Conservation (phyloP, 805 yeast genomes). For the Ogataea paradorogensis region DNA sequence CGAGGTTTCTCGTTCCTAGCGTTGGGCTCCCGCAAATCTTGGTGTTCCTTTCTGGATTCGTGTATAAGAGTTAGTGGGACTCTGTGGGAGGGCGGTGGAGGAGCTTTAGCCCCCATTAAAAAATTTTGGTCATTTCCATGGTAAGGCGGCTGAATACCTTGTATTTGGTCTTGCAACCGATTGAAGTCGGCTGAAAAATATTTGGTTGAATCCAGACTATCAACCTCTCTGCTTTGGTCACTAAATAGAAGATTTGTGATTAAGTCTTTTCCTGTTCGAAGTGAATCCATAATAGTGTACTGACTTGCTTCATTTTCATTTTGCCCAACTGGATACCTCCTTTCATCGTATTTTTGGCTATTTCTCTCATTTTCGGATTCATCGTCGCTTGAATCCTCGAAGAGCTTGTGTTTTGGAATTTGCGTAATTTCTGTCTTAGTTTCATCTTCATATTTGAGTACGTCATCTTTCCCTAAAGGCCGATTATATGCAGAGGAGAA, state of each 20-base stretch:
- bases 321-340: not conserved
- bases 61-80: constrained; percentile 1
- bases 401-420: constrained; percentile 17
- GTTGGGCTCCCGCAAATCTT: too few relatives aligned
- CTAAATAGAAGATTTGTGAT: not conserved
- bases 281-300: not conserved
- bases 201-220: not conserved
- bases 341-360: not conserved
- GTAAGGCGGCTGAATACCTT: too few relatives aligned
- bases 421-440: not conserved
- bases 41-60: not conserved
- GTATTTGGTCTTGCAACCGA: too few relatives aligned
- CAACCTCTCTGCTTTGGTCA: not conserved
- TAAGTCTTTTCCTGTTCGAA: not conserved
- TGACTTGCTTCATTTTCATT: not conserved
- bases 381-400: constrained; percentile 33
- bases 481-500: constrained; percentile 15
- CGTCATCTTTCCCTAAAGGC: constrained; percentile 1
- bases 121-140: too few relatives aligned
- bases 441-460: not conserved
- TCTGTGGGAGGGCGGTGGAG: constrained; percentile 5
- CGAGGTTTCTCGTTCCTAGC: not conserved
- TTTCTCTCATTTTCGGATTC: constrained; percentile 2
- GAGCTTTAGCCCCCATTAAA: not conserved
- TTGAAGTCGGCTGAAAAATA: not conserved